Percentiles rank a stretch among this genome's conserved stretches.
Conservation (phyloP, 768 basidiomycete species). For the Tulasnella sp. region DNA sequence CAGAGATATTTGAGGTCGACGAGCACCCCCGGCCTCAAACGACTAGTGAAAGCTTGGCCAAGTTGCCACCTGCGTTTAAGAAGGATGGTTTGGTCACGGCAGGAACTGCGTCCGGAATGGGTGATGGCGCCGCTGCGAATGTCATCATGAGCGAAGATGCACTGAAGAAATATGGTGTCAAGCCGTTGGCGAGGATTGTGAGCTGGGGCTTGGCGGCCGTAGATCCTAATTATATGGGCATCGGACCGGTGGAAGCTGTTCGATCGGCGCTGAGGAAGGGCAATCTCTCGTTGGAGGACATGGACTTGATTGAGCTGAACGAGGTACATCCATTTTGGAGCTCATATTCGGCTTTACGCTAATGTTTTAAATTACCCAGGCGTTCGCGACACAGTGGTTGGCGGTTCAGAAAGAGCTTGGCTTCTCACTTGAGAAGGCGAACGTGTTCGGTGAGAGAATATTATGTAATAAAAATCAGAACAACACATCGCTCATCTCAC, state of each 20-base stretch:
- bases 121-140: constrained; percentile 33
- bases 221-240: constrained; percentile 33
- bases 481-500: neutral
- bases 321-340: constrained; percentile 17
- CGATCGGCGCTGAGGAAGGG: constrained; percentile 21
- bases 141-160: constrained; percentile 30
- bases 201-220: constrained; percentile 31
- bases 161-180: constrained; percentile 26
- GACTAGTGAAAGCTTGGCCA: constrained; percentile 26
- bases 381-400: constrained; percentile 33
- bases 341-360: neutral
- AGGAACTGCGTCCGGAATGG: constrained; percentile 31
- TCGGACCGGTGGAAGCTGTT: constrained; percentile 30
- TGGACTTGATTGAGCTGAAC: constrained; percentile 30
- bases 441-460: constrained; percentile 22
- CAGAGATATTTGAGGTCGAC: constrained; percentile 21
- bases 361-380: constrained; percentile 23
- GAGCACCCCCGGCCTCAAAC: constrained; percentile 31
- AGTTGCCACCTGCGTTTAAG: constrained; percentile 28
- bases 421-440: constrained; percentile 25
- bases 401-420: constrained; percentile 31
- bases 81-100: constrained; percentile 31
- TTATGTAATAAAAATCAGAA: neutral
- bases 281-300: constrained; percentile 26
- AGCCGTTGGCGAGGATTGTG: constrained; percentile 30